Percentiles rank a stretch among this genome's conserved stretches.
These are phyloP conservation scores for Austroboletus novae-zelandiae DNA, from an alignment of 1,284 basidiomycete species.

Conservation along the genomic window DNA sequence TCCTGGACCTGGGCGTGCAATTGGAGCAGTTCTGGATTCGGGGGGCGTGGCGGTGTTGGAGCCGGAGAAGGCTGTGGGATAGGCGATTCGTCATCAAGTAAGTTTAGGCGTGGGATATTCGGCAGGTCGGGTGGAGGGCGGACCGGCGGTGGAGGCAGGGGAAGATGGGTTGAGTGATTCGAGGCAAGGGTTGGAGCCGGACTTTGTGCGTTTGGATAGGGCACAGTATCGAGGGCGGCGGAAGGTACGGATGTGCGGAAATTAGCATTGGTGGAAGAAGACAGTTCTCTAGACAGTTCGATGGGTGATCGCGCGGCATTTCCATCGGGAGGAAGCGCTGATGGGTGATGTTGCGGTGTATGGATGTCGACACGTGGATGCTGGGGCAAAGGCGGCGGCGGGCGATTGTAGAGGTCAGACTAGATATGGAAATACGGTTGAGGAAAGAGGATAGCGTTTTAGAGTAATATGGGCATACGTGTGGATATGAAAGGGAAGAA, in stretches of 20 bases:
- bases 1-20: constrained; percentile 82
- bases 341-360: constrained; percentile 33
- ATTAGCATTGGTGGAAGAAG: constrained; percentile 28
- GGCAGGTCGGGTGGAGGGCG: constrained; percentile 24
- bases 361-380: constrained; percentile 20
- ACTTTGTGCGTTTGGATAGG: constrained; percentile 21
- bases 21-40: constrained; percentile 82
- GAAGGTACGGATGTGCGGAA: constrained; percentile 28
- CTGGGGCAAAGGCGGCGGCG: constrained; percentile 42
- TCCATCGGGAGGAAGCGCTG: constrained; percentile 17
- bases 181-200: constrained; percentile 11
- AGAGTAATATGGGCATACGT: constrained; percentile 16
- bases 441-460: constrained; percentile 5
- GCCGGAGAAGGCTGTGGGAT: constrained; percentile 30
- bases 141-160: constrained; percentile 20
- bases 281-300: constrained; percentile 20
- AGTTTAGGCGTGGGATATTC: constrained; percentile 39
- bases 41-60: constrained; percentile 75
- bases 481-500: constrained; percentile 12
- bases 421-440: constrained; percentile 13
- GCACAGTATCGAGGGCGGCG: constrained; percentile 10
- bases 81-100: constrained; percentile 51
- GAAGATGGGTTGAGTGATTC: constrained; percentile 16
- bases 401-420: constrained; percentile 35
- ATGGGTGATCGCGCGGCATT: constrained; percentile 23